phyloP scores from a whole-genome alignment of 176 grass and related monocot genomes.

The Oryza glaberrima region DNA sequence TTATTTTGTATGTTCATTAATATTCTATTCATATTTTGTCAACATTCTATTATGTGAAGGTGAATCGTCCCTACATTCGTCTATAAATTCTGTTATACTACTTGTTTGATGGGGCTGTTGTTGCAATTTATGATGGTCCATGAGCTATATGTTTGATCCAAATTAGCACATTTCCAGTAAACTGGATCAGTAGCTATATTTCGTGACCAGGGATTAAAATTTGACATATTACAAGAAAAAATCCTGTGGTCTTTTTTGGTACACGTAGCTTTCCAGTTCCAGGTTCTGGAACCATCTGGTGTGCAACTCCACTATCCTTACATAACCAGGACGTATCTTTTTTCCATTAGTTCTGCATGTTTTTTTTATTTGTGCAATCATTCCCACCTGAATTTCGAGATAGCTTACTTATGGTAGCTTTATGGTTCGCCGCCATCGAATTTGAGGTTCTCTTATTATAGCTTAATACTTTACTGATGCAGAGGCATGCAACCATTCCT shows the following conservation, averaged over 20 bases:
- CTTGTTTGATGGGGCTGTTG: background rate
- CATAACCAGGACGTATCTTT: background rate
- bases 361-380: background rate
- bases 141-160: conserved; percentile 1
- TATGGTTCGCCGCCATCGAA: background rate
- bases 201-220: background rate
- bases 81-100: background rate
- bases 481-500: background rate
- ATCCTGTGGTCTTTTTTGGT: background rate
- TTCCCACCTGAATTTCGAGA: background rate
- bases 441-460: background rate
- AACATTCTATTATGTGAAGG: conserved; percentile 7
- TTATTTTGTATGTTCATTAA: background rate
- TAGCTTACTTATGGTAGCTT: background rate
- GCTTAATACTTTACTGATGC: background rate
- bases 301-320: background rate
- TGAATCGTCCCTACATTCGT: background rate
- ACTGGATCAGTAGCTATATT: background rate
- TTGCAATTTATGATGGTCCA: background rate
- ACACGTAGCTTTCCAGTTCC: background rate
- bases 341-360: background rate
- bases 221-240: background rate
- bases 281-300: background rate
- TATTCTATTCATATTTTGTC: conserved; percentile 8
- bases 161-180: background rate